Base-by-base conservation (phyloP, 768 basidiomycete genomes). In the Russula brevipes region DNA sequence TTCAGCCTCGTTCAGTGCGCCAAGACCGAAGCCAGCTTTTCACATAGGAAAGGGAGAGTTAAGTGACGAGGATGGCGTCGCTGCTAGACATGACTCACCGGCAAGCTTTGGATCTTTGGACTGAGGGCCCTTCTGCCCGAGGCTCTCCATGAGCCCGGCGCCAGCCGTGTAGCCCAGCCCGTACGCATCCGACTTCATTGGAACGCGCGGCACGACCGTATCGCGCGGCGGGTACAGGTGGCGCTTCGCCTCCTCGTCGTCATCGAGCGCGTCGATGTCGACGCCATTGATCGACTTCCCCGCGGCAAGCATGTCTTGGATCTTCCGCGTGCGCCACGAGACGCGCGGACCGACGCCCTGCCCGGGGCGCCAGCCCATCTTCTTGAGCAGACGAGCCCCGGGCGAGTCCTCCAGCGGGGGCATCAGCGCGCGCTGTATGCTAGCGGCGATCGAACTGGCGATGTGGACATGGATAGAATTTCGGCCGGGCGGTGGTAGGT, bases 341-440 rank as follows among this genome's bases (percentile, higher is more conserved):
- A 98, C 79, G 11, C 96, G 83, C 4, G 95, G 94, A 0, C 96
- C 97, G 19, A 98, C 85, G 12, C 96, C 97, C 74, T 95, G 94
- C 1, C 95, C 97, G 0, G 85, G 74, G 46, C 88, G 80, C 96
- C 97, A 98, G 0, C 97, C 96, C 88, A 98, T 94, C 76, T 93
- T 95, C 76, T 87, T 88, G 58, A 99, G 81, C 7, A 98, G 85
- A 41, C 85, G 85, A 3, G 90, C 87, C 0, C 96, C 96, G 33
- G 86, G 81, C 2, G 92, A 93, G 63, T 93, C 87, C 30, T 85
- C 82, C 0, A 91, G 82, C 2, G 90, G 77, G 8, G 91, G 88
- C 14, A 89, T 80, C 45, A 97, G 77, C 0, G 89, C 80, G 1
- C 80, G 76, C 66, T 85, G 82, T 8, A 94, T 80, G 5, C 85